Base-by-base conservation (phyloP, 768 basidiomycete genomes). In the Tricholomella constricta region DNA sequence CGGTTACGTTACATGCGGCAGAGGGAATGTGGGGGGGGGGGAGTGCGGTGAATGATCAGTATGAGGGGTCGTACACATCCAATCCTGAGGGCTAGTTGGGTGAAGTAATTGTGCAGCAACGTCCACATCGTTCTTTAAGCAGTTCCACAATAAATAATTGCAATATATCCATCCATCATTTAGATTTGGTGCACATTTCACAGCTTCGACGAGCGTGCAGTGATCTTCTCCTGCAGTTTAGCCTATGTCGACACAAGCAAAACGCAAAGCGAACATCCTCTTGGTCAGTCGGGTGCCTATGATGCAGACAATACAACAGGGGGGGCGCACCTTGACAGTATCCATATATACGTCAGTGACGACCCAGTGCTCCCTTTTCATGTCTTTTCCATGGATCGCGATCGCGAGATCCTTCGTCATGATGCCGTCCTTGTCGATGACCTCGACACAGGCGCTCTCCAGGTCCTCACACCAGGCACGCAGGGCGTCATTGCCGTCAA, bases 361-460 rank as follows among this genome's bases (percentile, higher is more conserved):
- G n/a, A 97, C 96, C 92, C 94, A 98, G 72, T 98, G 90, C 62
- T 94, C 93, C 62, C 95, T 80, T 77, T 87, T 84, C 91, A 96
- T 84, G 58, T 82, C 69, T 78, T 89, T 89, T 32, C 95, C 95
- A 63, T 98, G 88, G 66, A 98, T 97, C 2, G 93, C 87, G 20
- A 98, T 78, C 26, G 96, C 96, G 44, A 98, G 76, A 73, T 98
- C 96, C 82, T 98, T 97, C 53, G 94, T 97, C 95, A 98, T 98
- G 48, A 98, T 65, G 0, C 88, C 87, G 63, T 98, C 94, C 62
- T 79, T 65, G 67, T 97, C 91, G 58, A 98, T 97, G 14, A 91
- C 85, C 72, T 97, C 92, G 2, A 96, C 79, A 65, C 97, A 98
- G 17, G 91, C 84, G 12, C 70, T 78, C 77, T 99, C 97, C 35